Evolutionary conservation across 352 stramenopile species (phyloP).

Genomic region (Phytophthora citricola): DNA sequence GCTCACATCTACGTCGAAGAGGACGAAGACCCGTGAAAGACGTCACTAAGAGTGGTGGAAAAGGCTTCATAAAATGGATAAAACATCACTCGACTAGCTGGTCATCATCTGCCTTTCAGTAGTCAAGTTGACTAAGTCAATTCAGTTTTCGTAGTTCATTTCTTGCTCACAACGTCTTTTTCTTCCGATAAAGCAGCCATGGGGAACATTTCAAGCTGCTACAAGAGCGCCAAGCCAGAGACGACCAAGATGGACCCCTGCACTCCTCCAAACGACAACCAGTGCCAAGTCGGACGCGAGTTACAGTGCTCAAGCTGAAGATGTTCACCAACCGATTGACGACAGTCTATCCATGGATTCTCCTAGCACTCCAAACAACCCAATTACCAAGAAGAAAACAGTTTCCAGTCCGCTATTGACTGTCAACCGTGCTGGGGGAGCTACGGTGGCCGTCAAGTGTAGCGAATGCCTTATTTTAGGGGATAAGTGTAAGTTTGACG

Average conservation of each 20-base stretch:
- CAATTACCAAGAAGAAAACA: background rate
- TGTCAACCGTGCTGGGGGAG: background rate
- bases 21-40: no score
- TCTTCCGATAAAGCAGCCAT: constrained; percentile 1
- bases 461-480: no score
- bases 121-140: background rate
- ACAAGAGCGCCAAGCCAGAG: constrained; percentile 7
- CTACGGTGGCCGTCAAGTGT: constrained; percentile 2
- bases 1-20: no score
- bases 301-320: constrained; percentile 14
- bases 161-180: constrained; percentile 1
- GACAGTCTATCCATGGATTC: background rate
- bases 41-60: no score
- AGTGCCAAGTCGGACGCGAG: constrained; percentile 6
- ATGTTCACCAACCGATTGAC: background rate
- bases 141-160: background rate
- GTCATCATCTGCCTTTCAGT: constrained; percentile 6
- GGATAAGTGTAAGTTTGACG: background rate
- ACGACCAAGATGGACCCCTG: background rate
- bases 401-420: constrained; percentile 7
- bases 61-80: background rate
- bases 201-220: constrained; percentile 23
- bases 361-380: background rate
- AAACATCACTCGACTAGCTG: background rate
- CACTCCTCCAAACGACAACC: constrained; percentile 11